phyloP scores from a whole-genome alignment of 2,329 filamentous ascomycete genomes.

The Tolypocladium ovalisporum region DNA sequence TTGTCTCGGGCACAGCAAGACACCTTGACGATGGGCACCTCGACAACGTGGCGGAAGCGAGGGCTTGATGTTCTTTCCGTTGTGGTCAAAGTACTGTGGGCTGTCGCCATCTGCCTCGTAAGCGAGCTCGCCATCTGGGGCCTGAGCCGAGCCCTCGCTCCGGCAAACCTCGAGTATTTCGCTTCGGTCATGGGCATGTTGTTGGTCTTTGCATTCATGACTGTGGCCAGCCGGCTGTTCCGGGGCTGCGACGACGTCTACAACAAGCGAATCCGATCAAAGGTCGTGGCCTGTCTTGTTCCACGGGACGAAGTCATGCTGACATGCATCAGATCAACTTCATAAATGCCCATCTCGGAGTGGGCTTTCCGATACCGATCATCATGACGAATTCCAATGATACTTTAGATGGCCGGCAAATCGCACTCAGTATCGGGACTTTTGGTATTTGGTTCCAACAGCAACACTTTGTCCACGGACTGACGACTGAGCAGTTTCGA shows the following conservation, averaged over 20 bases:
- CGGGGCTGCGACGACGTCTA: conserved; percentile 16
- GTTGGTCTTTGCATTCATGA: conserved; percentile 24
- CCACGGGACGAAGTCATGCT: neutral
- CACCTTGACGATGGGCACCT: neutral
- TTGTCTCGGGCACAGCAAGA: neutral
- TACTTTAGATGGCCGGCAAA: conserved; percentile 17
- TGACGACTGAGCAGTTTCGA: conserved; percentile 17
- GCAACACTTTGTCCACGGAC: neutral
- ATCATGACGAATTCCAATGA: conserved; percentile 30
- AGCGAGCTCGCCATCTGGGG: conserved; percentile 36
- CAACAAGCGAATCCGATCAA: conserved; percentile 17
- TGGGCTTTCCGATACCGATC: conserved; percentile 39
- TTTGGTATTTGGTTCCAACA: conserved; percentile 30
- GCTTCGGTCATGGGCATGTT: conserved; percentile 38
- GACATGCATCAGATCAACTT: conserved; percentile 30
- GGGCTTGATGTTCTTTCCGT: conserved; percentile 1
- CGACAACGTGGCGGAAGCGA: conserved; percentile 7
- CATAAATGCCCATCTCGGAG: conserved; percentile 38
- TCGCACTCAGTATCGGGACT: conserved; percentile 31
- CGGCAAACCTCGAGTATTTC: conserved; percentile 28
- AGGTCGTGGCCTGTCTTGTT: conserved; percentile 13
- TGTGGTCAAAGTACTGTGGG: conserved; percentile 15
- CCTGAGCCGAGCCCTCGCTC: conserved; percentile 24
- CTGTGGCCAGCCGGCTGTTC: conserved; percentile 9
- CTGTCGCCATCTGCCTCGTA: conserved; percentile 25